phyloP scores from a whole-genome alignment of 257 asterid genomes.

The Solanum tarijense region DNA sequence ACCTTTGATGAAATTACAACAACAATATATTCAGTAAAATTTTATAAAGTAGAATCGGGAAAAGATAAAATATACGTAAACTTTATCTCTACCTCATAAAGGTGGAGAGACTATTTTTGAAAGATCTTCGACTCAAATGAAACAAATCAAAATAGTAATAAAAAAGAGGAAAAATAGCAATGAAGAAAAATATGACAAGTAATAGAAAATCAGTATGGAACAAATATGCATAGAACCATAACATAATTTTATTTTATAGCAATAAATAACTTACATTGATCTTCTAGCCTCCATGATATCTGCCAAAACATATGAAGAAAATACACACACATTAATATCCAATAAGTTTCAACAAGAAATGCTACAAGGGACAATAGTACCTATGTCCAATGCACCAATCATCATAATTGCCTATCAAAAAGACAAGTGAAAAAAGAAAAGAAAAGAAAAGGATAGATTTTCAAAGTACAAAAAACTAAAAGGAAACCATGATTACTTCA shows the following conservation, averaged over 20 bases:
- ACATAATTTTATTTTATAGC: neutral
- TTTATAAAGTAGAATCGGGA: too few species aligned
- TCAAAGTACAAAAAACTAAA: neutral
- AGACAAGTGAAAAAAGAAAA: neutral
- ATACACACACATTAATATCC: neutral
- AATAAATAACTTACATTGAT: neutral
- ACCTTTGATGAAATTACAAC: too few species aligned
- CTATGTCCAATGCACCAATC: neutral
- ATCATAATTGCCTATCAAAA: neutral
- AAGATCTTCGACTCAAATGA: neutral
- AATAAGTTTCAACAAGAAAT: neutral
- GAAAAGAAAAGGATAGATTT: neutral
- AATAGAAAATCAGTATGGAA: neutral
- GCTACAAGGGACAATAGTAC: neutral
- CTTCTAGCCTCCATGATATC: neutral
- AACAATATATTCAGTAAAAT: too few species aligned
- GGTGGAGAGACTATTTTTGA: accelerated
- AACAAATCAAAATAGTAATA: too few species aligned
- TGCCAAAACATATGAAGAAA: neutral
- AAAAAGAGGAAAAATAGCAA: too few species aligned
- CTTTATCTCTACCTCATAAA: too few species aligned
- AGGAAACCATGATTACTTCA: neutral
- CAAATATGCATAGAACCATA: neutral
- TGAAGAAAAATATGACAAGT: too few species aligned
- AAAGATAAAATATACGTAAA: too few species aligned